A percentile compares a stretch with the other conserved stretches of the same genome.
These are phyloP conservation scores for Orbilia blumenaviensis DNA, from an alignment of 2,329 filamentous ascomycete species.

Conservation along the genomic window DNA sequence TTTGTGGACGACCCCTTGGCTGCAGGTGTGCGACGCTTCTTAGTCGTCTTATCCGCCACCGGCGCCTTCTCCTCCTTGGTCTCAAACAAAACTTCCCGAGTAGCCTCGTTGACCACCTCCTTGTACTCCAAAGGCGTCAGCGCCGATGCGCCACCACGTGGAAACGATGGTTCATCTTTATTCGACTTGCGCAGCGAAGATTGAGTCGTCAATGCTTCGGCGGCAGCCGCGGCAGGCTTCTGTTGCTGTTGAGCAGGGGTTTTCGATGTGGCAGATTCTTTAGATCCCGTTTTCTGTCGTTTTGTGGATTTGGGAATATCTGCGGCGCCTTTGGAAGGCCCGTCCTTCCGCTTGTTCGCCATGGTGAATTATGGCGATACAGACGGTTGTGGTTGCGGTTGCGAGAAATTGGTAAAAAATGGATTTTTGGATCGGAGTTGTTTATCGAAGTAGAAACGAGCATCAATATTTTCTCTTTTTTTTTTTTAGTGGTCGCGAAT, in stretches of 20 bases:
- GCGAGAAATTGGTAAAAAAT: slow-evolving; percentile 8
- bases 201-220: slow-evolving; percentile 13
- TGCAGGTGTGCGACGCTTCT: slow-evolving; percentile 53
- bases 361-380: slow-evolving; percentile 4
- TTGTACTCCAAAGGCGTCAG: slow-evolving; percentile 94
- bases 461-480: slow-evolving; percentile 6
- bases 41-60: slow-evolving; percentile 60
- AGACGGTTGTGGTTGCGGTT: background rate
- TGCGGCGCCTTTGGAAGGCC: slow-evolving; percentile 40
- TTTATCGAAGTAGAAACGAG: slow-evolving; percentile 3
- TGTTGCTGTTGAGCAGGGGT: slow-evolving; percentile 4
- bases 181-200: slow-evolving; percentile 60
- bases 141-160: slow-evolving; percentile 87
- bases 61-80: slow-evolving; percentile 70
- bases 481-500: slow-evolving; percentile 39
- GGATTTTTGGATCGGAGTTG: too few relatives aligned
- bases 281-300: slow-evolving; percentile 45
- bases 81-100: slow-evolving; percentile 89
- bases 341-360: slow-evolving; percentile 50
- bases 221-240: too few relatives aligned
- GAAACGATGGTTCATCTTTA: slow-evolving; percentile 89
- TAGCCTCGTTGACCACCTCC: slow-evolving; percentile 93
- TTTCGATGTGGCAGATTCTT: slow-evolving; percentile 19
- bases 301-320: slow-evolving; percentile 43
- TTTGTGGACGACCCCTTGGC: slow-evolving; percentile 67